Conservation (phyloP, 1,139 yeast genomes). For the Meyerozyma sp. region DNA sequence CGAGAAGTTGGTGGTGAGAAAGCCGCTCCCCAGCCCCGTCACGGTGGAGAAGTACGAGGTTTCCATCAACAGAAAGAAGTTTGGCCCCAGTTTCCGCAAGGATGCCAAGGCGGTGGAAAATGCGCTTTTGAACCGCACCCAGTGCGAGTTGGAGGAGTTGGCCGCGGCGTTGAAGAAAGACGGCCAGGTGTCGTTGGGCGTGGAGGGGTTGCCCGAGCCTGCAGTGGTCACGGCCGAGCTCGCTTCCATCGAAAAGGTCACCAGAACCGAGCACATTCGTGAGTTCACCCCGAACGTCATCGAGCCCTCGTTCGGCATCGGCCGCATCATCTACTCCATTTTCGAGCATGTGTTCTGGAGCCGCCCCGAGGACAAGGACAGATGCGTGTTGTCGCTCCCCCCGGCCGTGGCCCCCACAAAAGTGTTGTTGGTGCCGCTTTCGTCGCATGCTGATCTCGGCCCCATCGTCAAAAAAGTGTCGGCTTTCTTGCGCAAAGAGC, state of each 20-base stretch:
- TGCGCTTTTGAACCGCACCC: conserved; percentile 71
- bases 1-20: conserved; percentile 91
- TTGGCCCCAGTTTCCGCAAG: conserved; percentile 96
- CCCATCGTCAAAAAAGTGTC: conserved; percentile 73
- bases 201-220: conserved; percentile 55
- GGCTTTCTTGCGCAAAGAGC: conserved; percentile 65
- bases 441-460: conserved; percentile 73
- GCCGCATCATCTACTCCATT: conserved; percentile 89
- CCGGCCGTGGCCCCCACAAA: conserved; percentile 97
- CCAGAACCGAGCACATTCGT: conserved; percentile 83
- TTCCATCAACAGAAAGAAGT: conserved; percentile 86
- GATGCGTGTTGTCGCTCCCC: conserved; percentile 89
- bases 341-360: conserved; percentile 96
- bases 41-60: conserved; percentile 80
- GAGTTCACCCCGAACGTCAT: conserved; percentile 97
- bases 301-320: conserved; percentile 99
- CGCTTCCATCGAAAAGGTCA: conserved; percentile 70
- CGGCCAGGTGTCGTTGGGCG: conserved; percentile 61
- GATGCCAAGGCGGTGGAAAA: conserved; percentile 90
- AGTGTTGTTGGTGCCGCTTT: conserved; percentile 91
- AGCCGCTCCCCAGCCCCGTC: conserved; percentile 77
- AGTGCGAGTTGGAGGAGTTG: conserved; percentile 79
- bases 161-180: conserved; percentile 59
- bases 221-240: conserved; percentile 67
- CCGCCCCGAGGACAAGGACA: conserved; percentile 87